These are phyloP conservation scores for Globisporangium nagaii DNA, from an alignment of 352 stramenopile species.

Conservation along the genomic window DNA sequence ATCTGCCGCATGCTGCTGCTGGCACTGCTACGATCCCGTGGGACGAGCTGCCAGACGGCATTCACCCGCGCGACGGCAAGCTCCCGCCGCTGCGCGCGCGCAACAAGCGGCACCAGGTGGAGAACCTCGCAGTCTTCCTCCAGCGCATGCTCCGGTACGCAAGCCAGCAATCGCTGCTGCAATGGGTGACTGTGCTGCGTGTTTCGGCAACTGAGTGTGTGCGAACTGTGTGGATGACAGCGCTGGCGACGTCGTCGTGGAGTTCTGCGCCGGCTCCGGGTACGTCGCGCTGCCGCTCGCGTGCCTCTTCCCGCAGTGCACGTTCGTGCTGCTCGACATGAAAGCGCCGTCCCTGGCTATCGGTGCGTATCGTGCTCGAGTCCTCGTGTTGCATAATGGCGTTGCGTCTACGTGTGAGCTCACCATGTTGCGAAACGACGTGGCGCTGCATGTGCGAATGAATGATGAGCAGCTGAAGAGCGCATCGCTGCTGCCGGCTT, in stretches of 20 bases:
- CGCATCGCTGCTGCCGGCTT: slow-evolving; percentile 52
- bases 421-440: too few species aligned
- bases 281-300: slow-evolving; percentile 74
- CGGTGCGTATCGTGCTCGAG: slow-evolving; percentile 21
- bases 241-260: slow-evolving; percentile 66
- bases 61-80: slow-evolving; percentile 67
- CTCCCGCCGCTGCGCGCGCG: slow-evolving; percentile 38
- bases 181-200: too few species aligned
- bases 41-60: slow-evolving; percentile 47
- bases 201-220: too few species aligned
- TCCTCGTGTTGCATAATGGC: too few species aligned
- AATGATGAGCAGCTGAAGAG: slow-evolving; percentile 33
- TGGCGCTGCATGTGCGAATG: background rate
- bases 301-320: slow-evolving; percentile 67
- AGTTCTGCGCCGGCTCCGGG: slow-evolving; percentile 77
- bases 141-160: slow-evolving; percentile 48
- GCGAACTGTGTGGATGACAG: slow-evolving; percentile 15
- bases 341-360: slow-evolving; percentile 74
- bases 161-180: background rate
- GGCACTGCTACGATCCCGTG: slow-evolving; percentile 55
- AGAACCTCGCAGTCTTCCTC: slow-evolving; percentile 74
- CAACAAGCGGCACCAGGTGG: slow-evolving; percentile 75
- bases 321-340: slow-evolving; percentile 75
- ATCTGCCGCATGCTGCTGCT: background rate
- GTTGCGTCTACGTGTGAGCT: too few species aligned